A percentile compares a stretch with the other conserved stretches of the same genome.
Evolutionary conservation across 2,329 filamentous ascomycete genomes (phyloP).

Genomic region (Diaporthe batatas): DNA sequence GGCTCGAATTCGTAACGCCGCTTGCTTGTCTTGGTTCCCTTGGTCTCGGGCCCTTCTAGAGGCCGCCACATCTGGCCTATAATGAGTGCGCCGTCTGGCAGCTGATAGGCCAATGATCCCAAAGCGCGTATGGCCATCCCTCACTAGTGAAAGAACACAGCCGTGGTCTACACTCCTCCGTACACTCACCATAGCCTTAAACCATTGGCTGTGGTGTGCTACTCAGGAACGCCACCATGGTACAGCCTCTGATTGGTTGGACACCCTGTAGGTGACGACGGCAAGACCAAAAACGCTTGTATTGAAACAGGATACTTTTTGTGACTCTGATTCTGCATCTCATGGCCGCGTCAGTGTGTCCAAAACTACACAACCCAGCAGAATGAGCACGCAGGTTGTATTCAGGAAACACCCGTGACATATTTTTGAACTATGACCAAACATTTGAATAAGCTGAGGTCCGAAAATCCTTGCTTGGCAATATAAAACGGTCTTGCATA

Average conservation of each 20-base stretch:
- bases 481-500: too few species aligned
- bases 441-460: too few species aligned
- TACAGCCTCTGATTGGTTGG: background rate
- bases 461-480: too few species aligned
- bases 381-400: background rate
- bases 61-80: background rate
- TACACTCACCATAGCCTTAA: background rate
- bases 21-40: conserved; percentile 4
- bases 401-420: too few species aligned
- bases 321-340: background rate
- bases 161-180: background rate
- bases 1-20: conserved; percentile 17
- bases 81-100: background rate
- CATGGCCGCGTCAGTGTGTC: background rate
- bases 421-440: too few species aligned
- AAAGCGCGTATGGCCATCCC: background rate
- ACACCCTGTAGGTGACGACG: background rate
- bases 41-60: background rate
- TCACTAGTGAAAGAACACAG: background rate
- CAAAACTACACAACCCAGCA: background rate
- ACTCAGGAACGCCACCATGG: background rate
- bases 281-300: background rate
- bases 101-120: background rate
- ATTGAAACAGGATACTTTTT: background rate
- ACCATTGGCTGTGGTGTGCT: background rate